These are phyloP conservation scores for Xylaria telfairii DNA, from an alignment of 495 filamentous ascomycete genomes.

Conservation along the genomic window DNA sequence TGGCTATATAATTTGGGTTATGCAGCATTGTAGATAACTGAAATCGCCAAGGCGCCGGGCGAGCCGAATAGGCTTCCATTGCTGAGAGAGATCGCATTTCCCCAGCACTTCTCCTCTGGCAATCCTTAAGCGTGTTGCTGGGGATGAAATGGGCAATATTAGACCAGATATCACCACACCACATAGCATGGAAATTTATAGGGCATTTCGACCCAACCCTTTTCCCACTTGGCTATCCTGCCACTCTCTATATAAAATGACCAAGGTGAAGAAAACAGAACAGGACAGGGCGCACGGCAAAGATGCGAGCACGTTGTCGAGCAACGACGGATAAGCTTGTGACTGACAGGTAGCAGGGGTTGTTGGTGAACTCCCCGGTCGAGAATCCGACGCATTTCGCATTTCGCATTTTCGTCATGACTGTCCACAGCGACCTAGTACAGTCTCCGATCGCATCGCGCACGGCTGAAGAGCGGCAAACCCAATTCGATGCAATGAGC, in stretches of 20 bases:
- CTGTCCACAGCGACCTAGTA: background rate
- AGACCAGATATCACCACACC: constrained; percentile 4
- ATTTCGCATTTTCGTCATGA: constrained; percentile 8
- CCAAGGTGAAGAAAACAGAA: background rate
- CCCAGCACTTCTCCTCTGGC: background rate
- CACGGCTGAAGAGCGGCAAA: background rate
- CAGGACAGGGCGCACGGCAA: background rate
- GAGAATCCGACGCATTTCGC: constrained; percentile 1
- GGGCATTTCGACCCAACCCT: background rate
- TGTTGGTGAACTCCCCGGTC: background rate
- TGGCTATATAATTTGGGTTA: constrained; percentile 8
- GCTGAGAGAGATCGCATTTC: background rate
- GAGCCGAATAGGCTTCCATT: constrained; percentile 4
- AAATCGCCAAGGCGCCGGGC: background rate
- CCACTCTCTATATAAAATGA: background rate
- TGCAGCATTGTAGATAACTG: constrained; percentile 13
- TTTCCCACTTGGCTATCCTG: background rate
- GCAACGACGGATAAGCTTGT: background rate
- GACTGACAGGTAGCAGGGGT: background rate
- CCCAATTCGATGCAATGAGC: too few relatives aligned
- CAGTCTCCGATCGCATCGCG: background rate
- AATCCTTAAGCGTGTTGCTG: background rate
- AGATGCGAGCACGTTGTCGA: background rate
- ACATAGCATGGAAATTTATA: background rate
- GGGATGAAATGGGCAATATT: background rate